Percentiles rank a stretch among this genome's conserved stretches.
phyloP scores from a whole-genome alignment of 2,329 filamentous ascomycete species.

The Penicillium sp. region DNA sequence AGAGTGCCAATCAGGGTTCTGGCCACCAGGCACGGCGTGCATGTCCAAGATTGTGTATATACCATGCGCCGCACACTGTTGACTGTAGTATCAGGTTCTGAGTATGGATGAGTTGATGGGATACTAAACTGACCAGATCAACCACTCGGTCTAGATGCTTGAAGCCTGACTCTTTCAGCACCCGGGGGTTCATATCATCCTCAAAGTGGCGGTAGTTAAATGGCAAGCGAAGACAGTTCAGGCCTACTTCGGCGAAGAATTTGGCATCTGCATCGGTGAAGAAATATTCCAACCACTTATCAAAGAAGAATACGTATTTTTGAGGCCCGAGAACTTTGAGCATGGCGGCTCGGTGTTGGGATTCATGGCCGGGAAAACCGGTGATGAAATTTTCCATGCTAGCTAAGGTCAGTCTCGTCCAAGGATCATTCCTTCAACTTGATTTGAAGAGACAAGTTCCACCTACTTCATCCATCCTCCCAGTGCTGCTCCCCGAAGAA shows the following conservation, averaged over 20 bases:
- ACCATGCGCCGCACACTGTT: constrained; percentile 44
- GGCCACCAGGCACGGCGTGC: constrained; percentile 51
- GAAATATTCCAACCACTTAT: constrained; percentile 58
- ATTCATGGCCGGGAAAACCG: constrained; percentile 61
- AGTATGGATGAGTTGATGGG: neutral
- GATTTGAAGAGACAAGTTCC: neutral
- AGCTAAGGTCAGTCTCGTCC: neutral
- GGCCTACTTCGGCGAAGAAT: constrained; percentile 56
- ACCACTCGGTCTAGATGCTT: constrained; percentile 51
- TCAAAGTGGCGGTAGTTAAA: constrained; percentile 61
- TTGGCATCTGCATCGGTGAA: constrained; percentile 60
- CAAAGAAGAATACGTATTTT: constrained; percentile 62
- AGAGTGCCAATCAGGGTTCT: constrained; percentile 54
- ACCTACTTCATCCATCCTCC: constrained; percentile 48
- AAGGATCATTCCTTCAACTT: neutral
- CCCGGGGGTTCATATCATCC: constrained; percentile 49
- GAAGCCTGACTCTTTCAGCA: constrained; percentile 48
- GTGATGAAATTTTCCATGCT: constrained; percentile 65
- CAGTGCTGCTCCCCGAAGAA: constrained; percentile 51
- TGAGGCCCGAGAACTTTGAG: constrained; percentile 55
- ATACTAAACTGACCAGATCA: constrained; percentile 33
- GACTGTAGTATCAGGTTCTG: neutral
- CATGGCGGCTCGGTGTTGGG: constrained; percentile 56
- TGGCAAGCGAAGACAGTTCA: constrained; percentile 61
- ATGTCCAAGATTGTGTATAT: constrained; percentile 56